phyloP scores from a whole-genome alignment of 768 basidiomycete genomes.

The Fomitopsis pulvina region DNA sequence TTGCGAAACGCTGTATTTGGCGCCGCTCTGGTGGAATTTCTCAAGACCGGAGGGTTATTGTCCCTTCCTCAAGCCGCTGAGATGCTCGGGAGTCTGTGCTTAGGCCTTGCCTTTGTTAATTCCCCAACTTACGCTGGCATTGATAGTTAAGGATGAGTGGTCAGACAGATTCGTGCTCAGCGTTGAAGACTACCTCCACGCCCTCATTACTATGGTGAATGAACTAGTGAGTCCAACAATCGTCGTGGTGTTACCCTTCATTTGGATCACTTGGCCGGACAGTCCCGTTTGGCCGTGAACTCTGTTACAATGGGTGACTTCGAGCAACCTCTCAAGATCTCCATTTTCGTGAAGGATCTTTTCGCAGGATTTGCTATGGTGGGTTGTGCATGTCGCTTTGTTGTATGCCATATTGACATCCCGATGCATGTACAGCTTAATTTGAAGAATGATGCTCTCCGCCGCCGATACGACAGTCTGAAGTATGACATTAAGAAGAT shows the following conservation, averaged over 20 bases:
- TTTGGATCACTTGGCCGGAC: no score
- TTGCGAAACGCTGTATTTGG: slow-evolving; percentile 62
- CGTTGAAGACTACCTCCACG: slow-evolving; percentile 79
- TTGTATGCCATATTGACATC: not conserved
- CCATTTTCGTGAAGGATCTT: slow-evolving; percentile 71
- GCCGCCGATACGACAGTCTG: slow-evolving; percentile 72
- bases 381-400: slow-evolving; percentile 6
- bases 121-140: not conserved
- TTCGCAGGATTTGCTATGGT: slow-evolving; percentile 86
- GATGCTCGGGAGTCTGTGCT: slow-evolving; percentile 58
- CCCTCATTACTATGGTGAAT: slow-evolving; percentile 70
- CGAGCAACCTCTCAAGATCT: slow-evolving; percentile 72
- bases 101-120: not conserved
- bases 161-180: slow-evolving; percentile 54
- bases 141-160: slow-evolving; percentile 63
- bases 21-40: slow-evolving; percentile 59
- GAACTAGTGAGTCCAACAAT: slow-evolving; percentile 50
- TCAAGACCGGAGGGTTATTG: slow-evolving; percentile 51
- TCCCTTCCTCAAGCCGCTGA: slow-evolving; percentile 45
- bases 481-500: slow-evolving; percentile 88
- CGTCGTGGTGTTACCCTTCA: not conserved
- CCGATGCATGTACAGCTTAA: slow-evolving; percentile 48
- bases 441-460: slow-evolving; percentile 71
- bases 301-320: slow-evolving; percentile 79
- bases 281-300: slow-evolving; percentile 79